phyloP scores from a whole-genome alignment of 2,329 filamentous ascomycete genomes.

The Zasmidium angulare region DNA sequence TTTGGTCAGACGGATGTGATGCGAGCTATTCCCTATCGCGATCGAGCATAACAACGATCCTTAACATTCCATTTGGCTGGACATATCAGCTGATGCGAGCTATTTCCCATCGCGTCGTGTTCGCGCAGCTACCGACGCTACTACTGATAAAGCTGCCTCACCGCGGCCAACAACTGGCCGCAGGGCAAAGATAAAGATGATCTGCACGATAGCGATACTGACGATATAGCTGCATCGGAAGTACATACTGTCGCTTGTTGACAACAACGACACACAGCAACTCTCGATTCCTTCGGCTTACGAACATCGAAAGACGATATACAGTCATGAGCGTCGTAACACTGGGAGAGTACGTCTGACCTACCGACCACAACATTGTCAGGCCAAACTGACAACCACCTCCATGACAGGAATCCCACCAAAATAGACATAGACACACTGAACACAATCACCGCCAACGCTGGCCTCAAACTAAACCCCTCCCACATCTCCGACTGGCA shows the following conservation, averaged over 20 bases:
- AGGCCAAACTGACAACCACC: neutral
- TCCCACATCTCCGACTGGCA: slow-evolving; percentile 19
- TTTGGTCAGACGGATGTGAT: too few relatives aligned
- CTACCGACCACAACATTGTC: neutral
- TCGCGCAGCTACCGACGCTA: too few relatives aligned
- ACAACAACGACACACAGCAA: too few relatives aligned
- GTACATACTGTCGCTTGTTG: too few relatives aligned
- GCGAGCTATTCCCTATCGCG: too few relatives aligned
- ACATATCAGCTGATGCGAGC: too few relatives aligned
- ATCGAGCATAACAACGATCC: too few relatives aligned
- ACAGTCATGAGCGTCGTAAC: slow-evolving; percentile 7
- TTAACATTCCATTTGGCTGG: too few relatives aligned
- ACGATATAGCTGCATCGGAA: neutral
- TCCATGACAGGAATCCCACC: neutral
- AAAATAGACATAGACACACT: neutral
- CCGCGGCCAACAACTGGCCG: neutral
- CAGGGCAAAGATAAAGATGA: neutral
- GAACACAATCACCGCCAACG: slow-evolving; percentile 8
- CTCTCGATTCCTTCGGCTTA: too few relatives aligned
- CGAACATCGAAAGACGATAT: neutral
- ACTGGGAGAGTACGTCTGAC: slow-evolving; percentile 5
- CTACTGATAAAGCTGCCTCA: neutral
- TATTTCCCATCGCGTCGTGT: too few relatives aligned
- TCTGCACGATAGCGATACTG: neutral
- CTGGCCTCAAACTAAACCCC: slow-evolving; percentile 12